Evolutionary conservation across 1,284 basidiomycete species (phyloP).

Genomic region (Apiotrichum montevideense): DNA sequence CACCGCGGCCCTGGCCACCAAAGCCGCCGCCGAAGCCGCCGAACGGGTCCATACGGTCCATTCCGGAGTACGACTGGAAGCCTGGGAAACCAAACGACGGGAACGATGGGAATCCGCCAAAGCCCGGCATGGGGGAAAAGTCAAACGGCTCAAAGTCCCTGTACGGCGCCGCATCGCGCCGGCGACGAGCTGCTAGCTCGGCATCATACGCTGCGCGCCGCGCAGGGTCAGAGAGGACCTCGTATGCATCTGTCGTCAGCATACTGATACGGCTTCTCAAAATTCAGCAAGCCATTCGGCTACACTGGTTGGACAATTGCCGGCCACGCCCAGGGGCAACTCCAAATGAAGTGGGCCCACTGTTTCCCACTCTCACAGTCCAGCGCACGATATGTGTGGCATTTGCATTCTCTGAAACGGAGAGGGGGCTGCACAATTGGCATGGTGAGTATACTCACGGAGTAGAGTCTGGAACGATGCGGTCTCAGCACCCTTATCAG

Average conservation of each 20-base stretch:
- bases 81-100: not conserved
- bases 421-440: too few relatives aligned
- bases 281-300: too few relatives aligned
- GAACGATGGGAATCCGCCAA: not conserved
- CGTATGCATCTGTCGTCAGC: not conserved
- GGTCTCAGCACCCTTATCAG: not conserved
- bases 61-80: not conserved
- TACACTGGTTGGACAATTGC: too few relatives aligned
- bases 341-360: too few relatives aligned
- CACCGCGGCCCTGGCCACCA: not conserved
- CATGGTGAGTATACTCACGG: not conserved
- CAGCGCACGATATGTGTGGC: too few relatives aligned
- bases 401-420: too few relatives aligned
- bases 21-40: not conserved
- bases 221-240: not conserved
- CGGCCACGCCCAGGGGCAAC: too few relatives aligned
- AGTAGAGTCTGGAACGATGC: not conserved
- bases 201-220: not conserved
- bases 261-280: too few relatives aligned
- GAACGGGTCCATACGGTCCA: not conserved
- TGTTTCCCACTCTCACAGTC: too few relatives aligned
- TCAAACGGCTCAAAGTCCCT: too few relatives aligned
- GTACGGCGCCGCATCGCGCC: not conserved
- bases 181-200: not conserved
- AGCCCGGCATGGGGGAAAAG: not conserved